Percentiles rank a stretch among this genome's conserved stretches.
These are phyloP conservation scores for Scenedesmus sp. DNA, from an alignment of 163 green algal genomes.

Conservation along the genomic window DNA sequence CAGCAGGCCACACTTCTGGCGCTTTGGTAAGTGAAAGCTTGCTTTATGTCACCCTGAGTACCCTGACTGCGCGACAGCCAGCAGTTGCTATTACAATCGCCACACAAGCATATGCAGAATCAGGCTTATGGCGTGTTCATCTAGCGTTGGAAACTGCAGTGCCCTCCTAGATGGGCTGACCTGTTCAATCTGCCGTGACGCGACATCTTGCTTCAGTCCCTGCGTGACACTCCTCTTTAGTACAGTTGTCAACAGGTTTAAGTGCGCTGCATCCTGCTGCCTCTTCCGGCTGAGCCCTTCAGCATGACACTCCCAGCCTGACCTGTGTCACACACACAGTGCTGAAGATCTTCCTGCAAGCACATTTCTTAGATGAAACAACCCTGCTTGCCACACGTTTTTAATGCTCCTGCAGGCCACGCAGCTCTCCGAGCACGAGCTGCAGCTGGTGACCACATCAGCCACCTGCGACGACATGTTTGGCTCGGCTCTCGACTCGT, in stretches of 20 bases:
- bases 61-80: too few species aligned
- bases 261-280: too few species aligned
- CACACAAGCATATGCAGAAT: too few species aligned
- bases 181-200: neutral
- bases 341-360: neutral
- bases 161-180: too few species aligned
- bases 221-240: neutral
- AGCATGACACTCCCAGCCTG: too few species aligned
- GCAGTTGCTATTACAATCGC: neutral
- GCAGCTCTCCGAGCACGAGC: conserved; percentile 48
- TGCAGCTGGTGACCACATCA: conserved; percentile 46
- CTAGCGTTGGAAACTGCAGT: neutral
- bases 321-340: too few species aligned
- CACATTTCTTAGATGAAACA: neutral
- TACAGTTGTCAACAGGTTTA: too few species aligned
- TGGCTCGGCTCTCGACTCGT: conserved; percentile 2
- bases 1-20: neutral
- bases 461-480: conserved; percentile 49
- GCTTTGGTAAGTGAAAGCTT: neutral
- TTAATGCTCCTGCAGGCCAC: neutral
- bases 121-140: neutral
- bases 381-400: neutral
- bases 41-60: too few species aligned
- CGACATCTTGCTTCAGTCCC: neutral
- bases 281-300: too few species aligned